Base-by-base conservation (phyloP, 345 rosid genomes). In the Arabis hirsuta region DNA sequence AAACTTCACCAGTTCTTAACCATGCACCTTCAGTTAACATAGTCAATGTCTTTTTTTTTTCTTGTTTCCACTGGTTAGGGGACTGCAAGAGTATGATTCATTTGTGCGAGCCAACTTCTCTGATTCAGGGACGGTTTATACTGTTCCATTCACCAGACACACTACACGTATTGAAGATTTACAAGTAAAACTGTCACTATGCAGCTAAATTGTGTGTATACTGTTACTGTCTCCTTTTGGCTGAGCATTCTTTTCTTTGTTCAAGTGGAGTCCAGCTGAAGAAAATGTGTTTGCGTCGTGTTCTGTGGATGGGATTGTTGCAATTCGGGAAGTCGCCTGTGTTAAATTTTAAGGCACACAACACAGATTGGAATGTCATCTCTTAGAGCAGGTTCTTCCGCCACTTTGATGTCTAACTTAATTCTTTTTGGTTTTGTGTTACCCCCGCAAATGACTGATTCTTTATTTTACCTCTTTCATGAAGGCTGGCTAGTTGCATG, bases 261-360 rank as follows among this genome's bases (percentile, higher is more conserved):
- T 87, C 75, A 88, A 95, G 98, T 95, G 99, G 99, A 92, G 99
- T 73, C 97, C 98, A 51, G 81, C 87, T 2, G 97, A 95, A 81
- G 85, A 84, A 24, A 76, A 80, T 13, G 86, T 89, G 55, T 95
- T 90, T 78, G 96, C 95, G n/a, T 95, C 97, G 3, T 82, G 94
- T 74, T 95, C 99, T 48, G 98, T 84, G 42, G 98, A 95, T 76
- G 85, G 90, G 51, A 79, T 63, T 65, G 65, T 95, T 76, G 98
- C 98, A 47, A 78, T 95, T 65, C 91, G 95, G 96, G 68, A 91
- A 88, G 81, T 59, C 82, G 7, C 87, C 99, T 4, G 85, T 78
- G 11, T 76, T 79, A 52, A 79, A 86, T 67, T 86, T 95, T 55
- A 90, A 91, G 84, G 98, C 98, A 22, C 97, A 95, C 67, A 66